Conservation (phyloP, 164 flowering plant species). For the Stephania cephalantha region DNA sequence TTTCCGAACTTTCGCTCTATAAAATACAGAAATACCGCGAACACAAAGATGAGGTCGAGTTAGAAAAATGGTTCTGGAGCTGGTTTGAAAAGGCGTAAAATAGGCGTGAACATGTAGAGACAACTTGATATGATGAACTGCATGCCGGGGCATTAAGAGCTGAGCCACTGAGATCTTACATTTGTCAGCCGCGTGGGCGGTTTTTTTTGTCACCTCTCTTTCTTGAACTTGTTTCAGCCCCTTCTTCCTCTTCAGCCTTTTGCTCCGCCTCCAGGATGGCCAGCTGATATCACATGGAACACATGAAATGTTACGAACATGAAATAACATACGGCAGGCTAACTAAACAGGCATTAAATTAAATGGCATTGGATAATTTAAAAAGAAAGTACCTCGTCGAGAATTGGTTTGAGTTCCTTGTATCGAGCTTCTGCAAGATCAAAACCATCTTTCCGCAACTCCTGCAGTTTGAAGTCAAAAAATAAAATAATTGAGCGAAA, state of each 20-base stretch:
- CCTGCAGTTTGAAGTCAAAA: slow-evolving; percentile 36
- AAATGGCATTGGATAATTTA: neutral
- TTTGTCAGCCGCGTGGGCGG: slow-evolving; percentile 25
- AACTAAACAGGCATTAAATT: neutral
- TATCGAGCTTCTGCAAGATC: slow-evolving; percentile 89
- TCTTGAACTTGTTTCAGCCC: slow-evolving; percentile 58
- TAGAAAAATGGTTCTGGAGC: neutral
- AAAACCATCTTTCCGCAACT: slow-evolving; percentile 95
- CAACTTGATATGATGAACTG: slow-evolving; percentile 1
- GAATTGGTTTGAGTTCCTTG: slow-evolving; percentile 90
- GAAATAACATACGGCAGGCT: neutral
- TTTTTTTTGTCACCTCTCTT: slow-evolving; percentile 70
- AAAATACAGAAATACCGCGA: neutral
- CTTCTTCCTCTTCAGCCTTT: slow-evolving; percentile 89
- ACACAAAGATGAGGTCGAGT: neutral
- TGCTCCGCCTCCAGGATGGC: slow-evolving; percentile 86
- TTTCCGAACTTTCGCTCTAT: neutral
- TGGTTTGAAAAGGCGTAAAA: neutral
- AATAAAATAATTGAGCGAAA: neutral
- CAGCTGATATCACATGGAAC: slow-evolving; percentile 40
- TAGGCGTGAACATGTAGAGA: neutral
- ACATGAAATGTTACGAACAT: neutral
- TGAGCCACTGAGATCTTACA: slow-evolving; percentile 9
- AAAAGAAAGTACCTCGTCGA: slow-evolving; percentile 73
- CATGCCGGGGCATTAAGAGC: neutral